Conservation (phyloP, 108 stramenopile species). For the Seminavis robusta region DNA sequence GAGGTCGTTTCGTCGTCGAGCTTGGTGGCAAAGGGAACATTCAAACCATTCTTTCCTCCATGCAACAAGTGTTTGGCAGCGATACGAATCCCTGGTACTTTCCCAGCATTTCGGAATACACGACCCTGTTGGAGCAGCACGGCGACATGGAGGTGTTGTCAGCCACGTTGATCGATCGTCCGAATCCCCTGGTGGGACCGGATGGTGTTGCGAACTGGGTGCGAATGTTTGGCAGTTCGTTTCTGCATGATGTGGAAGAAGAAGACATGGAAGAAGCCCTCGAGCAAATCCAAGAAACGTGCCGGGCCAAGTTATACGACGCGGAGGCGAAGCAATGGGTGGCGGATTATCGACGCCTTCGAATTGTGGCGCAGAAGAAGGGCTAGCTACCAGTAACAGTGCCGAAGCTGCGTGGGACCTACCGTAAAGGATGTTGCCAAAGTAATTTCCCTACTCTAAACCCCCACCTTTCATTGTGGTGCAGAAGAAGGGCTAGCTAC, state of each 20-base stretch:
- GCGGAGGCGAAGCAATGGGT: constrained; percentile 15
- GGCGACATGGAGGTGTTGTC: constrained; percentile 27
- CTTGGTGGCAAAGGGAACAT: constrained; percentile 57
- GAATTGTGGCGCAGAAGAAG: constrained; percentile 21
- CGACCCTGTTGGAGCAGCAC: constrained; percentile 29
- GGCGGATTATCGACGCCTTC: constrained; percentile 41
- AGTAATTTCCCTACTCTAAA: too few species aligned
- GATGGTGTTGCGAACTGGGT: constrained; percentile 34
- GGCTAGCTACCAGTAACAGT: too few species aligned
- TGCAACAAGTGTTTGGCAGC: constrained; percentile 1
- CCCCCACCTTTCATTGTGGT: too few species aligned
- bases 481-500: too few species aligned
- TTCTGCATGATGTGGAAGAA: constrained; percentile 11
- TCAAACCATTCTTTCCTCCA: constrained; percentile 27
- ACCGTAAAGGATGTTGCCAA: too few species aligned
- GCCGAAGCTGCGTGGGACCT: too few species aligned
- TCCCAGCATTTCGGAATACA: constrained; percentile 32
- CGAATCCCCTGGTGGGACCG: constrained; percentile 20
- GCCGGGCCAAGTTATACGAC: background rate
- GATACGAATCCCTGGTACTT: constrained; percentile 26
- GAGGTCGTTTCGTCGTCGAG: constrained; percentile 53
- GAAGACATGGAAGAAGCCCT: constrained; percentile 10
- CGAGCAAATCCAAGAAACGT: constrained; percentile 2
- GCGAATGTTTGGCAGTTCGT: constrained; percentile 27
- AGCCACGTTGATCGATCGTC: constrained; percentile 27